A percentile compares a stretch with the other conserved stretches of the same genome.
These are phyloP conservation scores for Xylaria venustula DNA, from an alignment of 495 filamentous ascomycete genomes.

Conservation along the genomic window DNA sequence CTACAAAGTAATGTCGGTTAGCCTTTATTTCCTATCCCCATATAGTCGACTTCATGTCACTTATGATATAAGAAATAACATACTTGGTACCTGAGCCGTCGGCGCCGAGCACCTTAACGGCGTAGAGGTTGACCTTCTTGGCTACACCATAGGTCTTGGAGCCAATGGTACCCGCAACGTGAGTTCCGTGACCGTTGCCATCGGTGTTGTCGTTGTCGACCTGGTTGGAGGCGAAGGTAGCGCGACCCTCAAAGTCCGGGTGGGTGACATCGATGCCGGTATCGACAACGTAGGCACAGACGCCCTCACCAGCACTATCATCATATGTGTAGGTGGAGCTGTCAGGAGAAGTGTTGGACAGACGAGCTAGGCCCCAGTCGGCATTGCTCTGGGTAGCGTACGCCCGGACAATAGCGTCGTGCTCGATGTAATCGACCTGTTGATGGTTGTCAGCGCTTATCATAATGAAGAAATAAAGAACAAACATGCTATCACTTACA, in stretches of 20 bases:
- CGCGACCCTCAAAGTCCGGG: slow-evolving; percentile 57
- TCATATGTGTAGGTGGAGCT: slow-evolving; percentile 57
- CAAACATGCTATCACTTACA: too few relatives aligned
- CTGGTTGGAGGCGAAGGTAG: slow-evolving; percentile 40
- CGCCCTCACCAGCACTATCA: slow-evolving; percentile 52
- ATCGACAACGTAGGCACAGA: slow-evolving; percentile 61
- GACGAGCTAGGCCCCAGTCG: slow-evolving; percentile 56
- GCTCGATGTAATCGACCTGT: slow-evolving; percentile 53
- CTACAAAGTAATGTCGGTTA: slow-evolving; percentile 11
- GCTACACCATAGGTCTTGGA: slow-evolving; percentile 62
- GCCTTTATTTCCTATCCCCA: neutral
- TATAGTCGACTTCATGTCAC: too few relatives aligned
- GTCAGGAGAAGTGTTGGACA: slow-evolving; percentile 43
- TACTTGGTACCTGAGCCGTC: slow-evolving; percentile 39
- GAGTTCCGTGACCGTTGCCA: slow-evolving; percentile 56
- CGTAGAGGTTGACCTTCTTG: slow-evolving; percentile 61
- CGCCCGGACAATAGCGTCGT: slow-evolving; percentile 45
- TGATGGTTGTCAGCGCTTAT: slow-evolving; percentile 12
- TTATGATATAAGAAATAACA: too few relatives aligned
- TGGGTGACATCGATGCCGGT: slow-evolving; percentile 58
- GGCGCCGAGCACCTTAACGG: slow-evolving; percentile 64
- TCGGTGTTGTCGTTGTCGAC: slow-evolving; percentile 34
- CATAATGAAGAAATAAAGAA: too few relatives aligned
- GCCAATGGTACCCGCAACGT: slow-evolving; percentile 64
- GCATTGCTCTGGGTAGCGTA: slow-evolving; percentile 44